Evolutionary conservation across 139 green algal species (phyloP).

Genomic region (Ettlia oleoabundans): DNA sequence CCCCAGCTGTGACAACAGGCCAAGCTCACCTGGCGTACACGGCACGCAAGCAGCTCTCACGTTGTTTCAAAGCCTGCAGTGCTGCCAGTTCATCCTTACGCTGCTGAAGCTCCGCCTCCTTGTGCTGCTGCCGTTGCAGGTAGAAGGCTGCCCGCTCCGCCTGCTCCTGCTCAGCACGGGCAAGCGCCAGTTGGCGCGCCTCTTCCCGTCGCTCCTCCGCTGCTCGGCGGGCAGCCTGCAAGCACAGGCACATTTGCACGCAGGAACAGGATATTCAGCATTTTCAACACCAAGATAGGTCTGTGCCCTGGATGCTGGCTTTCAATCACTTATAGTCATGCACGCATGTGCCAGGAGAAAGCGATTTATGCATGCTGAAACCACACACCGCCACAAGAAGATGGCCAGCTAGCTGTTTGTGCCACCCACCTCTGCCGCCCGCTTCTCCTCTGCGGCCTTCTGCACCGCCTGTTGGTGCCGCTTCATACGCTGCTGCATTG

Average conservation of each 20-base stretch:
- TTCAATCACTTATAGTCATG: not conserved
- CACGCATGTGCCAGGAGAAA: not conserved
- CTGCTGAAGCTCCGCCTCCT: conserved; percentile 16
- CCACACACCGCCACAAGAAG: not conserved
- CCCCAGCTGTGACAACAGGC: not conserved
- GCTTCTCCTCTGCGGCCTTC: conserved; percentile 14
- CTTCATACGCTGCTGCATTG: conserved; percentile 8
- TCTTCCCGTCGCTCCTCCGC: conserved; percentile 23
- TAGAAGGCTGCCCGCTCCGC: not conserved
- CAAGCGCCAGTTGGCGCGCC: not conserved
- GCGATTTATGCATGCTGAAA: not conserved
- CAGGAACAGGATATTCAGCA: not conserved
- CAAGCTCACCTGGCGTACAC: conserved; percentile 5
- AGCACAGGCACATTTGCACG: not conserved
- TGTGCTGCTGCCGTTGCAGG: not conserved
- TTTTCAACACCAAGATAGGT: no score
- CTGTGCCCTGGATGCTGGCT: not conserved
- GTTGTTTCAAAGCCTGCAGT: conserved; percentile 25
- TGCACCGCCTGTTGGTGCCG: not conserved
- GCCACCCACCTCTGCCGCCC: conserved; percentile 8
- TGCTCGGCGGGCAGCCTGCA: conserved; percentile 3
- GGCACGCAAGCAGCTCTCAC: conserved; percentile 5
- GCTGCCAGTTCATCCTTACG: conserved; percentile 8
- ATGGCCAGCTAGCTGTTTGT: not conserved
- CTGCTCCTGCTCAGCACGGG: conserved; percentile 1